Evolutionary conservation across 148 eudicot genomes (phyloP), one percentile per base, ranked within the genome.

Genomic region (Silene uniflora): DNA sequence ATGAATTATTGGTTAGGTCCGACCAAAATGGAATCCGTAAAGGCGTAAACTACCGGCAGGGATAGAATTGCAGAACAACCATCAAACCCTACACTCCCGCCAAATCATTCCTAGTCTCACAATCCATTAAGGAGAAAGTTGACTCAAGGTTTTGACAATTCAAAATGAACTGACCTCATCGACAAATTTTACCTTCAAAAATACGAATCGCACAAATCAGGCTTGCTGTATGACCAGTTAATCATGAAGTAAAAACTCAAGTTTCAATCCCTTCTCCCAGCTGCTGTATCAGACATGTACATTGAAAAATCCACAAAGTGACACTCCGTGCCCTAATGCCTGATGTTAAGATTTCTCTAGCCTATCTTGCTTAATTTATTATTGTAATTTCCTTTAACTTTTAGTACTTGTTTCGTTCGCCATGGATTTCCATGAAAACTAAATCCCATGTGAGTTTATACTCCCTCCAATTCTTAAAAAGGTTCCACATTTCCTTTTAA

Each of bases 161-260:
- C 58, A 22, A 27, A 58, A 56, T 11, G 32, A 16, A 60, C 23
- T 25, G 52, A 52, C 21, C 35, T 11, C 67, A 16, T 2, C 46
- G 27, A 6, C 64, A 72, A 23, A 60, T 49, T 39, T 9, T 62
- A 42, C 1, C 16, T 9, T 23, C 60, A 70, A 49, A 47, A 23
- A 22, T 23, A 23, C 59, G 49, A 23, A 52, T 49, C 4, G 35
- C 35, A 21, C 56, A 46, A 10, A 68, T 68, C 55, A 21, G 72
- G 55, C 22, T 42, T 16, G 16, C 39, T 46, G 35, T n/a, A 60
- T 47, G 10, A 21, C 27, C 18, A 22, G 52, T 69, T 68, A 12
- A 69, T 1, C 32, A 69, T 69, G 73, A 69, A 21, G 56, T 69
- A 69, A 69, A 44, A 69, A 22, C 58, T 27, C 27, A 67, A 18